Evolutionary conservation across 345 rosid species (phyloP), one percentile per base, ranked within the genome.

Genomic region (Zanthoxylum bungeanum): DNA sequence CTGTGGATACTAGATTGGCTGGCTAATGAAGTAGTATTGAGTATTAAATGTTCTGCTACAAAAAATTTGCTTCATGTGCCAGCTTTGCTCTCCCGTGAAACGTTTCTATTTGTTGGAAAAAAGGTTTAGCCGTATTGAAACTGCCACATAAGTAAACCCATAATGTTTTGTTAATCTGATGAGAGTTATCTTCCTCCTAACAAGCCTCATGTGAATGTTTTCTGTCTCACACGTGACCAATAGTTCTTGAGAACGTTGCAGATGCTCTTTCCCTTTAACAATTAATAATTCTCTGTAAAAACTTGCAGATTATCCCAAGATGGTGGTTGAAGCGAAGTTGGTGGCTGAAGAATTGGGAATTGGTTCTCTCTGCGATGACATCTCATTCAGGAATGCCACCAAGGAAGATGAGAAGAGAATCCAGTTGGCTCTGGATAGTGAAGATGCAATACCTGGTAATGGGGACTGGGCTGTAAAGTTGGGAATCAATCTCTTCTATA

Each of bases 391-490:
- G 75, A 79, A 78, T 79, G 88, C 96, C 44, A 78, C 82, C 33
- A 78, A 67, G 78, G 94, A 91, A 70, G 99, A 95, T 22, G 87
- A 91, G 75, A 82, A 77, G 73, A 80, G 82, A 68, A 91, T 95
- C 52, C 89, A 79, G 57, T 78, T 79, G 28, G 94, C 93, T 24
- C 78, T 91, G 75, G 92, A 86, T 78, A 84, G 87, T 66, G 97
- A 88, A 78, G 97, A 89, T 82, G 87, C 92, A 44, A 85, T 84
- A 57, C 91, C 91, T 64, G 96, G 87, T 42, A 88, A 85, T 76
- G 89, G 96, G 60, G 99, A 93, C 78, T 92, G 99, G 99, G 83
- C 97, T 39, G 98, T 88, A 16, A 95, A 95, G 82, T 75, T 95
- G 60, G 98, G 97, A 46, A 81, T 86, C 69, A 91, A 95, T 82